Base-by-base conservation (phyloP, 176 grass and related monocot genomes). In the Pharus latifolius region DNA sequence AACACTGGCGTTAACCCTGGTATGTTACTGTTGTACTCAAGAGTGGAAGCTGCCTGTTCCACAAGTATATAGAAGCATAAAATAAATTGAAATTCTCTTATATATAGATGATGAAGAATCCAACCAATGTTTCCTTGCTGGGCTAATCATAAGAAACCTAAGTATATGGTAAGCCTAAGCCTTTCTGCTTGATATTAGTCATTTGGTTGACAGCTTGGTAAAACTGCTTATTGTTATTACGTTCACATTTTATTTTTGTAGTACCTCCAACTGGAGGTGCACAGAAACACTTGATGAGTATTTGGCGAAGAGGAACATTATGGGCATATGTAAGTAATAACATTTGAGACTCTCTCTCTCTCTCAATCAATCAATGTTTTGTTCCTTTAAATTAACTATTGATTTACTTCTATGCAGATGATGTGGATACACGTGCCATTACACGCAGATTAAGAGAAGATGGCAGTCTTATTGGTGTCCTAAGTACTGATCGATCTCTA, bases 31-130 rank as follows among this genome's bases (percentile, higher is more conserved):
- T 28, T 53, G 8, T 20, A 46, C 15, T 33, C 18, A 32, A 70
- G 19, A 71, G 2, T 44, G 3, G 24, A 29, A 69, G 17, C 31
- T 76, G 20, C 20, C 44, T 42, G 32, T 29, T 14, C 7, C n/a
- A 28, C 24, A 42, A 45, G 27, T 72, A 81, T 81, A 29, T 81
- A 77, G 83, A 66, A 24, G 1, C 4, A 22, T 78, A 32, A 43
- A 64, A 41, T 71, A 57, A 57, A 14, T 45, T 40, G 22, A 19
- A 25, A 27, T 70, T 4, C 30, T 70, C 19, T 33, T 88, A 53
- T 86, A 81, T n/a, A 24, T 51, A 99, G 90, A 84, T 65, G 95
- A 99, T 31, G 95, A 99, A 87, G 87, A 99, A 76, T 99, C 95
- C 1, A 73, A 72, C 14, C 72, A 79, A 81, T 94, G 90, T 22